Evolutionary conservation across 2,329 filamentous ascomycete genomes (phyloP).

Genomic region (Xylaria sp.): DNA sequence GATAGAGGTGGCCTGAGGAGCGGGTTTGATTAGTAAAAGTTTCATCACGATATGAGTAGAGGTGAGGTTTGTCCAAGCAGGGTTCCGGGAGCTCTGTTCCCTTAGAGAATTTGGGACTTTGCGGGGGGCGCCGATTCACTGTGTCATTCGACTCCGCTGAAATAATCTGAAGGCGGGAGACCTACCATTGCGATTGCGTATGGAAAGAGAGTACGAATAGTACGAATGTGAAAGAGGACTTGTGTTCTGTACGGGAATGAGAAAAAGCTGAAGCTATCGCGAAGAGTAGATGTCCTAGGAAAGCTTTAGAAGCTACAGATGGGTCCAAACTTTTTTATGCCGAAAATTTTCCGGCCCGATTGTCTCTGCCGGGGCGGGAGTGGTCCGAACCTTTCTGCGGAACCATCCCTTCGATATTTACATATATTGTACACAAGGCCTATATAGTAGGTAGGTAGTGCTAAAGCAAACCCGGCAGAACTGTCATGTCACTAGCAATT

Average conservation of each 20-base stretch:
- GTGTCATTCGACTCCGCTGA: neutral
- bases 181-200: conserved; percentile 44
- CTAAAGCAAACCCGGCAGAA: neutral
- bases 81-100: neutral
- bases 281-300: conserved; percentile 42
- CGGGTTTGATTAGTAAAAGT: conserved; percentile 6
- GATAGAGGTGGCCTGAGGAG: conserved; percentile 73
- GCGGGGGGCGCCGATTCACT: neutral
- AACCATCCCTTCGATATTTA: neutral
- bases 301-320: conserved; percentile 47
- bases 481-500: neutral
- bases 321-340: conserved; percentile 43
- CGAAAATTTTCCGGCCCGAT: conserved; percentile 46
- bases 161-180: neutral
- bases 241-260: conserved; percentile 14
- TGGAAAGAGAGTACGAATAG: neutral
- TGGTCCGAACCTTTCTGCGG: conserved; percentile 9
- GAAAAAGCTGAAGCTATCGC: conserved; percentile 47
- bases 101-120: neutral
- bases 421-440: neutral
- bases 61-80: neutral
- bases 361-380: conserved; percentile 2
- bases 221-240: neutral
- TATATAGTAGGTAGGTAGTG: neutral
- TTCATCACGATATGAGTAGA: neutral